Percentiles rank a stretch among this genome's conserved stretches.
phyloP scores from a whole-genome alignment of 164 flowering plant genomes.

The Vitis vinifera region DNA sequence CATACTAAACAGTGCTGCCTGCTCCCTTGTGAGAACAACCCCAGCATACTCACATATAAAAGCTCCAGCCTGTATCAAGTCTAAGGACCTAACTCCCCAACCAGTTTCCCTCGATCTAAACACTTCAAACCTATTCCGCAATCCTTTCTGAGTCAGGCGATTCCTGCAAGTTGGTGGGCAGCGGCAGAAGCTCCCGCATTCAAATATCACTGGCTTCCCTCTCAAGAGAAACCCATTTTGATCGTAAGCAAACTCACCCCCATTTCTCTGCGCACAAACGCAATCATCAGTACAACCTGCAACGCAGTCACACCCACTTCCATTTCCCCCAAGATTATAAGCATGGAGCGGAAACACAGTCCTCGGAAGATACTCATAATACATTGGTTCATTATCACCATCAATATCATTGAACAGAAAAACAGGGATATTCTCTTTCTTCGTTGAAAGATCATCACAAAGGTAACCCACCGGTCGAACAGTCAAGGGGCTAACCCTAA shows the following conservation, averaged over 20 bases:
- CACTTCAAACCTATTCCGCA: constrained; percentile 59
- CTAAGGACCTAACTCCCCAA: constrained; percentile 87
- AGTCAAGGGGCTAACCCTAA: constrained; percentile 47
- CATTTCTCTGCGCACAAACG: constrained; percentile 69
- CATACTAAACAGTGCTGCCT: constrained; percentile 64
- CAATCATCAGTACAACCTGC: constrained; percentile 53
- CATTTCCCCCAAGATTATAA: constrained; percentile 23
- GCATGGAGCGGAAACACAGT: constrained; percentile 56
- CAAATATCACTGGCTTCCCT: constrained; percentile 80
- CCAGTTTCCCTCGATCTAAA: constrained; percentile 76
- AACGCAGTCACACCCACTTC: constrained; percentile 65
- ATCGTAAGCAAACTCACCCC: constrained; percentile 81
- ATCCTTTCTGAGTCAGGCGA: constrained; percentile 70
- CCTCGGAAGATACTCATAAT: constrained; percentile 50
- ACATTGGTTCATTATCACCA: constrained; percentile 53
- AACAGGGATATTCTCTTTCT: constrained; percentile 69
- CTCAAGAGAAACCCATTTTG: constrained; percentile 60
- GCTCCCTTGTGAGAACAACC: constrained; percentile 63
- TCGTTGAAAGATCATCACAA: constrained; percentile 60
- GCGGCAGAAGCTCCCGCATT: constrained; percentile 71
- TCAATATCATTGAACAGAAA: constrained; percentile 78
- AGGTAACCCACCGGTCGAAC: constrained; percentile 63
- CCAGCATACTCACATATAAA: constrained; percentile 85
- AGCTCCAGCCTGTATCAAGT: constrained; percentile 70
- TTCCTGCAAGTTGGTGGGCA: constrained; percentile 73